These are phyloP conservation scores for Geotrichum citri-aurantii DNA, from an alignment of 1,139 yeast genomes.

Conservation along the genomic window DNA sequence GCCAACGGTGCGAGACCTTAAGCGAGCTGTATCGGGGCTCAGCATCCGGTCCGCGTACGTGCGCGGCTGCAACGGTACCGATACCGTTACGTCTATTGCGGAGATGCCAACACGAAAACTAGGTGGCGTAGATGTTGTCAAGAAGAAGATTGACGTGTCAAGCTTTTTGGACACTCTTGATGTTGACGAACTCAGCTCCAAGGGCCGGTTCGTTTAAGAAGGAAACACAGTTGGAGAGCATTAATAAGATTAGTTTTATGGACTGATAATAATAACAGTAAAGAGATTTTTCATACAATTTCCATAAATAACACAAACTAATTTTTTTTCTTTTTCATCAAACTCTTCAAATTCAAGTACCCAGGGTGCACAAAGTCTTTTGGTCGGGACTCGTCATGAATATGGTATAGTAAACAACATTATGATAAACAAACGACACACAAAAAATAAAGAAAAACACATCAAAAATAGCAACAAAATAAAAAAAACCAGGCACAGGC, in stretches of 20 bases:
- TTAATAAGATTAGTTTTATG: not conserved
- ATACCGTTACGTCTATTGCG: not conserved
- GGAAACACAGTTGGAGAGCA: too few relatives aligned
- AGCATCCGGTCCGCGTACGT: not conserved
- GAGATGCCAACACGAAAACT: not conserved
- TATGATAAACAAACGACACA: not conserved
- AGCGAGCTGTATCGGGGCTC: slow-evolving; percentile 1
- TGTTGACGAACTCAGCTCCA: not conserved
- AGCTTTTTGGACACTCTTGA: slow-evolving; percentile 1
- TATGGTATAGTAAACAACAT: not conserved
- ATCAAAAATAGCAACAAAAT: not conserved
- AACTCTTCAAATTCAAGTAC: too few relatives aligned
- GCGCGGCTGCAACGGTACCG: not conserved
- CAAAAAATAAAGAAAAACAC: not conserved
- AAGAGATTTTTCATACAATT: too few relatives aligned
- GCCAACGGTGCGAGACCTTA: not conserved
- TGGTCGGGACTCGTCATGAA: not conserved
- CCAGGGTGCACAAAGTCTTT: not conserved
- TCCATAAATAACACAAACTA: too few relatives aligned
- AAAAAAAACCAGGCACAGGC: not conserved
- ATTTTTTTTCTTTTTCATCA: too few relatives aligned
- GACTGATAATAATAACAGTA: not conserved
- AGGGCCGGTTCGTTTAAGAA: not conserved
- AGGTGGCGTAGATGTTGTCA: not conserved
- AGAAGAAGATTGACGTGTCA: not conserved